Evolutionary conservation across 441 rosid species (phyloP), one percentile per base, ranked within the genome.

Genomic region (Francoa sonchifolia): DNA sequence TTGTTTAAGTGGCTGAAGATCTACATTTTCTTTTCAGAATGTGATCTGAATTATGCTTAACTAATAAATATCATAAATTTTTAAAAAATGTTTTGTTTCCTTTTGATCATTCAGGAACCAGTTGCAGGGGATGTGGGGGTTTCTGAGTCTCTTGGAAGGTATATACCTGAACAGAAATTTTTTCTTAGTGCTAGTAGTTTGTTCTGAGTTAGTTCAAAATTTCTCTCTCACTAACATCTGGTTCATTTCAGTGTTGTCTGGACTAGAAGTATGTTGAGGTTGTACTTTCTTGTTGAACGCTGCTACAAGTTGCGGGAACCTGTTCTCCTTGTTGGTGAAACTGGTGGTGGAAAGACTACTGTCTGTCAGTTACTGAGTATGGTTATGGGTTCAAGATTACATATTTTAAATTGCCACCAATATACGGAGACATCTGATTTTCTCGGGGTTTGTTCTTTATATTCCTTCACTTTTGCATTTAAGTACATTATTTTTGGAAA

Each of bases 261-360:
- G 82, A 92, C 99, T 23, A 66, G 39, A 61, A 81, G 92, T 71
- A 81, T 87, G 97, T 57, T 63, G 74, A 87, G 99, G 63, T 63
- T 92, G 72, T 79, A 53, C 65, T 83, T 69, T 57, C 97, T 92
- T 39, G 76, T 92, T 18, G 59, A 57, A 52, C 83, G 76, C 40
- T 92, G 92, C 58, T 81, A 75, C 59, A 71, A 81, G 74, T 59
- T 87, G 53, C 84, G 66, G 39, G 99, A 92, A 59, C 97, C 99
- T 28, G 89, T 92, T 48, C 94, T 92, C 34, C 99, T 92, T 62
- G 97, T 87, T 63, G 99, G 99, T 44, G 97, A 92, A 61, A 87
- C 99, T 58, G 97, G 99, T 39, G 95, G 99, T 52, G 99, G 99
- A 36, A 92, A 87, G 77, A 92, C 99, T 29, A 83, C 95, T 33